Conservation (phyloP, 2,329 filamentous ascomycete genomes). For the Calcarisporium arbuscula region DNA sequence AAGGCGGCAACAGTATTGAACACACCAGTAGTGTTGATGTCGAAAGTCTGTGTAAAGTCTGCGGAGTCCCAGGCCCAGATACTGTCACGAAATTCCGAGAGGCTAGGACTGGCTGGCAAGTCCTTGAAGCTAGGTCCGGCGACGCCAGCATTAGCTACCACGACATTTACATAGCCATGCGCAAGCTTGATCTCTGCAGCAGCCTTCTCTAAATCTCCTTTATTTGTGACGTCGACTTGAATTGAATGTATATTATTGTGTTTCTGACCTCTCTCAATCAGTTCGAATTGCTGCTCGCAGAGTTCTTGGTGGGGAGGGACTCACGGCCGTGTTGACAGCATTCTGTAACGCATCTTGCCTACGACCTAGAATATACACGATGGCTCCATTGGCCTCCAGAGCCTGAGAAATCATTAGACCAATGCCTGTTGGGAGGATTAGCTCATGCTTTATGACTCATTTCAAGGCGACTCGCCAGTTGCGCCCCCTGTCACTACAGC, state of each 20-base stretch:
- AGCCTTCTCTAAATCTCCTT: conserved; percentile 50
- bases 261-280: too few relatives aligned
- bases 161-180: conserved; percentile 56
- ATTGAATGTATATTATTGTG: too few relatives aligned
- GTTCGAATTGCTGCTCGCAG: too few relatives aligned
- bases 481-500: conserved; percentile 55
- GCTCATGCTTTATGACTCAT: too few relatives aligned
- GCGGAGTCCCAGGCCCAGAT: conserved; percentile 36
- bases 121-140: too few relatives aligned
- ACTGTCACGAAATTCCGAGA: conserved; percentile 10
- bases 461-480: too few relatives aligned
- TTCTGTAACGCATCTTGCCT: conserved; percentile 28
- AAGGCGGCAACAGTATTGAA: conserved; percentile 48
- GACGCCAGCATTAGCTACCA: conserved; percentile 61
- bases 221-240: conserved; percentile 31
- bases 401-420: conserved; percentile 49
- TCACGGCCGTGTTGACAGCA: too few relatives aligned
- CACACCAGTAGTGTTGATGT: conserved; percentile 48
- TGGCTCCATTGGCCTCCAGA: conserved; percentile 18
- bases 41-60: conserved; percentile 50
- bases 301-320: too few relatives aligned
- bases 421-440: too few relatives aligned
- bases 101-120: too few relatives aligned
- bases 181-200: conserved; percentile 48
- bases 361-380: conserved; percentile 34